Evolutionary conservation across 495 filamentous ascomycete genomes (phyloP), one percentile per base, ranked within the genome.

Genomic region (Aspergillus diversus): DNA sequence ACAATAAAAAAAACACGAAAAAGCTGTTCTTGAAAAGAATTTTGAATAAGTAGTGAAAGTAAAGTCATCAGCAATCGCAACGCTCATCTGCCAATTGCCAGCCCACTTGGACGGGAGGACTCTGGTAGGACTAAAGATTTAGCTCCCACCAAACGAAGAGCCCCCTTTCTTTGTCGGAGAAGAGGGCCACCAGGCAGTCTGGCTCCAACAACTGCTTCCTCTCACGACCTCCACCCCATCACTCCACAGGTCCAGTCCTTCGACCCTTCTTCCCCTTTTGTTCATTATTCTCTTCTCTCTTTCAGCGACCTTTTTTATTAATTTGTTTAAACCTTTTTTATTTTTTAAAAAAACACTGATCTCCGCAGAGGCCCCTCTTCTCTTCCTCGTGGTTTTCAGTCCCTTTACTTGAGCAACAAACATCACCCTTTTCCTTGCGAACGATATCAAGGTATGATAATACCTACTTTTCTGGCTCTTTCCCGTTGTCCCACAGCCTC

Each of bases 81-180:
- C 43, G 31, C 17, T 53, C 46, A 11, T 9, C 39, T 37, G 39
- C 35, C 46, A 33, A 27, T 53, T 57, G 7, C 35, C 39, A 57
- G 39, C 35, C 12, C 34, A 55, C n/a, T 46, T 16, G 11, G 3
- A 43, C 39, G 35, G 55, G 35, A 57, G 17, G 52, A 34, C 37
- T 32, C 21, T 21, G 32, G 42, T n/a, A 55, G 35, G 31, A 57
- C 58, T 61, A 65, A 59, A 52, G 42, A 54, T 42, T 56, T 63
- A 57, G 61, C 48, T 61, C 59, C 49, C 59, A 61, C 53, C 50
- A 49, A 59, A 34, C 35, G 49, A 42, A 39, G 59, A 56, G 48
- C 48, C 66, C 63, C 63, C 67, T 73, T 76, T 78, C 72, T 72
- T 69, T 72, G 66, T 64, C 70, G 66, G 63, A 60, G 57, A 47